phyloP scores from a whole-genome alignment of 768 basidiomycete genomes.

The Trichaptum fuscoviolaceum region DNA sequence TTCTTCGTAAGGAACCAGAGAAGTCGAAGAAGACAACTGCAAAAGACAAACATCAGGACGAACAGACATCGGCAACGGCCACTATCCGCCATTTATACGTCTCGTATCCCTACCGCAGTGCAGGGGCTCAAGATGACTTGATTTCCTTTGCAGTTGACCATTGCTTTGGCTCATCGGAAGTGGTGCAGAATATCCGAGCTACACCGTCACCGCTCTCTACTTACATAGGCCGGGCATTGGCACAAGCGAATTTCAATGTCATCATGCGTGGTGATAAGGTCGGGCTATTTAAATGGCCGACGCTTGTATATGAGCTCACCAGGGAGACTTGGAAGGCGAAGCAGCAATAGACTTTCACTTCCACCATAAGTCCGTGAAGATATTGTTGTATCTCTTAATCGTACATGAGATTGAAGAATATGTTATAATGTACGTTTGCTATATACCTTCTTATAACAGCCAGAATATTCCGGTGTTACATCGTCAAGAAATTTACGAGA shows the following conservation, averaged over 20 bases:
- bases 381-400: background rate
- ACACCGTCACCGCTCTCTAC: constrained; percentile 39
- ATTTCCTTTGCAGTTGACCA: constrained; percentile 51
- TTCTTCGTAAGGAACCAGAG: constrained; percentile 16
- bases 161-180: constrained; percentile 44
- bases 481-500: constrained; percentile 7
- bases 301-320: constrained; percentile 10
- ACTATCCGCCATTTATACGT: constrained; percentile 72
- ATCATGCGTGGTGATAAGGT: constrained; percentile 23
- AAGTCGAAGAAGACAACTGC: constrained; percentile 14
- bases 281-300: constrained; percentile 9
- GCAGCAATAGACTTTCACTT: background rate
- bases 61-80: constrained; percentile 44
- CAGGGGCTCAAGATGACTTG: constrained; percentile 60
- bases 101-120: constrained; percentile 54
- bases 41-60: constrained; percentile 18
- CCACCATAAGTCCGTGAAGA: too few relatives aligned
- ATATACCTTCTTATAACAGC: background rate
- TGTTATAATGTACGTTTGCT: background rate
- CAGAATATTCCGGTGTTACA: background rate
- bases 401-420: background rate
- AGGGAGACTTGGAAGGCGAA: constrained; percentile 9
- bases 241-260: constrained; percentile 41
- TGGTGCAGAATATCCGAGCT: constrained; percentile 31
- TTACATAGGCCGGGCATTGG: constrained; percentile 43